Evolutionary conservation across 805 yeast genomes (phyloP), one percentile per base, ranked within the genome.

Genomic region (Wickerhamiella azyma): DNA sequence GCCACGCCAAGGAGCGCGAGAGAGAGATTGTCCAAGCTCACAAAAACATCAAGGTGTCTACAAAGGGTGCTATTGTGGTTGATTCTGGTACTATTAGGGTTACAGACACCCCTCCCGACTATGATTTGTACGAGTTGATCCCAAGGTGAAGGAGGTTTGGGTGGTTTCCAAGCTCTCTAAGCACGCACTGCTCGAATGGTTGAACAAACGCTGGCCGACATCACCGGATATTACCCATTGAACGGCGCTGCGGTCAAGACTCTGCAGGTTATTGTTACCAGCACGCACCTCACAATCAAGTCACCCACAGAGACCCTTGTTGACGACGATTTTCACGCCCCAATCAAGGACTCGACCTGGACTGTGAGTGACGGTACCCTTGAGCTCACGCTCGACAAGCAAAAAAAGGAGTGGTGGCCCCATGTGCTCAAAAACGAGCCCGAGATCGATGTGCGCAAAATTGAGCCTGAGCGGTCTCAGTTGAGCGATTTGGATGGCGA

Each of bases 1-100:
- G 66, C 48, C 80, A 79, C 56, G 71, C 77, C 18, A 60, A 86
- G 47, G 85, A 82, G 57, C 95, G 94, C 2, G 73, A 89, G 26
- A 75, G 72, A 32, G 77, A 81, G 55, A 71, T 84, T 53, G 82
- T 83, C 60, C 72, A 72, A 14, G 75, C 75, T 16, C 26, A 33
- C n/a, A 24, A 26, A 18, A 35, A 36, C 32, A 11, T 42, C n/a
- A 10, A 13, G 19, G 38, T 19, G 16, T 26, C 39, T 24, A 30
- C 39, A 5, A 38, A 26, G 9, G 45, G 45, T n/a, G 29, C 40
- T 18, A 5, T 32, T 6, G 37, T 42, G 2, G 14, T 30, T 21
- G 6, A n/a, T 6, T 16, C 10, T 8, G 39, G 59, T 2, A 50
- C 50, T 8, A 52, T 63, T 7, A 43, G 42, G 21, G 48, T 62